A percentile compares a stretch with the other conserved stretches of the same genome.
phyloP scores from a whole-genome alignment of 1,284 basidiomycete genomes.

The Pseudozyma tsukubaensis region DNA sequence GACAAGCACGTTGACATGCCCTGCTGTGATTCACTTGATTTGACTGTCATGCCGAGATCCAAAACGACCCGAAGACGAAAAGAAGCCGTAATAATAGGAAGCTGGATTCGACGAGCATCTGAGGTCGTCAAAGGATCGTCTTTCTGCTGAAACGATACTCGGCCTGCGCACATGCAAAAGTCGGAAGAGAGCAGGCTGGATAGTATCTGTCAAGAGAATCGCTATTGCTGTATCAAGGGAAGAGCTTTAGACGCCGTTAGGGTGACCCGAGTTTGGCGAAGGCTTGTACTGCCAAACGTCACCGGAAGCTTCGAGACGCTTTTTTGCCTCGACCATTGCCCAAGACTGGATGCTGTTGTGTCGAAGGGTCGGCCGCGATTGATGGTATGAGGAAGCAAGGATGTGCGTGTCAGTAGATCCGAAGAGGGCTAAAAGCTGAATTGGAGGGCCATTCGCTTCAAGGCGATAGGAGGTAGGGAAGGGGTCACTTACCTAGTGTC shows the following conservation, averaged over 20 bases:
- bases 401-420: slow-evolving; percentile 1
- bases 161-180: neutral
- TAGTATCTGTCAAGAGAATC: neutral
- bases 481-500: slow-evolving; percentile 82
- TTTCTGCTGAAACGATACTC: neutral
- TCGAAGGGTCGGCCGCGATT: neutral
- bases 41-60: too few relatives aligned
- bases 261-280: slow-evolving; percentile 63
- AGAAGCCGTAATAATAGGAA: too few relatives aligned
- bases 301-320: slow-evolving; percentile 64
- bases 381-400: neutral
- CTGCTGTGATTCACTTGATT: too few relatives aligned
- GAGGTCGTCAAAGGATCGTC: neutral
- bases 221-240: slow-evolving; percentile 2
- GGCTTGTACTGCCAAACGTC: slow-evolving; percentile 67
- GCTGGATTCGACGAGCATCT: too few relatives aligned
- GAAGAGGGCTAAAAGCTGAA: neutral
- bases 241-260: slow-evolving; percentile 36
- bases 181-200: neutral
- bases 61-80: too few relatives aligned
- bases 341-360: slow-evolving; percentile 61
- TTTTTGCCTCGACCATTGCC: slow-evolving; percentile 66
- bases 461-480: neutral
- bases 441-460: too few relatives aligned
- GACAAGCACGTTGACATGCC: too few relatives aligned